Evolutionary conservation across 805 yeast genomes (phyloP), one percentile per base, ranked within the genome.

Genomic region (Lipomyces orientalis): DNA sequence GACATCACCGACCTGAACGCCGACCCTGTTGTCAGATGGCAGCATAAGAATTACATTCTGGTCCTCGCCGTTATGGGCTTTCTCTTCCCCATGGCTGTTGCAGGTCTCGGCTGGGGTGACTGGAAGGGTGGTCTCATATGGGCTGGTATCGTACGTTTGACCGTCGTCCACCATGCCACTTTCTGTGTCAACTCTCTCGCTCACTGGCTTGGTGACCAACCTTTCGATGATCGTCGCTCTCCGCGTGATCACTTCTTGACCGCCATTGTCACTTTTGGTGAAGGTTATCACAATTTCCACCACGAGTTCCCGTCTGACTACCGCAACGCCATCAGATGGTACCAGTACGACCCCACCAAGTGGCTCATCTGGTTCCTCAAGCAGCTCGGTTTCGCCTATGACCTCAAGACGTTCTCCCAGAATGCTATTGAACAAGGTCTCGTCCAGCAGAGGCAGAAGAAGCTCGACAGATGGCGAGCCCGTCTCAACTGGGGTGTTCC

Each of bases 231-330:
- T 77, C 85, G 87, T 58, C 89, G 90, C 74, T 86, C 96, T 66
- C 94, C 87, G 73, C 84, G 85, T 76, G 90, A 86, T 82, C 92
- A 83, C 75, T 86, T 88, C 19, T 77, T 86, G 59, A 84, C 88
- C 33, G 87, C 88, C 29, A 75, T 87, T 16, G 81, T 91, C 16
- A 89, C 97, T 0, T 87, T 90, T 75, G 98, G 98, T 12, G 97
- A 93, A 79, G 94, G 97, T 4, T 87, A 87, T 79, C 96, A 92
- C 78, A 93, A 93, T 80, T 94, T 90, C 81, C 98, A 93, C 80
- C 97, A 94, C 80, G 97, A 92, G 80, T 93, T 93, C 79, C 97
- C 97, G 5, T 88, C 90, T 71, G 98, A 93, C 79, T 93, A 89
- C 80, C 84, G 97, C 69, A 88, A 88, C 72, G 91, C 93, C 5